A percentile compares a stretch with the other conserved stretches of the same genome.
These are phyloP conservation scores for Globisporangium camurandrum DNA, from an alignment of 352 stramenopile genomes.

Conservation along the genomic window DNA sequence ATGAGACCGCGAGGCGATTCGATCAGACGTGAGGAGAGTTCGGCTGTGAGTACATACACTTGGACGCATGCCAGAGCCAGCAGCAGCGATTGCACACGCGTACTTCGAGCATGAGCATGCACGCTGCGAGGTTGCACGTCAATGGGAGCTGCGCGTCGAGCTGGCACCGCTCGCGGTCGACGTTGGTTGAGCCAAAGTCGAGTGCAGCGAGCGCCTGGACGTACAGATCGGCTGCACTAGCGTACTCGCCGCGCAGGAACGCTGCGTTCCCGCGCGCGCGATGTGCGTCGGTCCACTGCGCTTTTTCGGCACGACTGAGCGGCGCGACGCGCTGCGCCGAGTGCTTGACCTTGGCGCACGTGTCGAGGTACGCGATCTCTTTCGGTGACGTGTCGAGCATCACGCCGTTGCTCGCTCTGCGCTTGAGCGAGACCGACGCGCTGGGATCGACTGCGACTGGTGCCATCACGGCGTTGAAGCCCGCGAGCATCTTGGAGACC, in stretches of 20 bases:
- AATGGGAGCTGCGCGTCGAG: constrained; percentile 52
- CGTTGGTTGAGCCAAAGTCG: constrained; percentile 36
- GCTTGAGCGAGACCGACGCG: constrained; percentile 54
- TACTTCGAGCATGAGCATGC: constrained; percentile 66
- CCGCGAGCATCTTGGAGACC: constrained; percentile 79
- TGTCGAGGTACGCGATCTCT: constrained; percentile 73
- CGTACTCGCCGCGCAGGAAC: constrained; percentile 36
- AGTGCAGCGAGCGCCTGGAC: constrained; percentile 61
- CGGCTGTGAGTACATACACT: no score
- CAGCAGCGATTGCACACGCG: not conserved
- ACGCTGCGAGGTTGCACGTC: constrained; percentile 73
- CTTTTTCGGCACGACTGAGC: constrained; percentile 27
- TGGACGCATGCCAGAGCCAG: no score
- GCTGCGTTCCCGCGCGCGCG: constrained; percentile 39
- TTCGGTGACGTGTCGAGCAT: constrained; percentile 70
- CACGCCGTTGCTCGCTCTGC: constrained; percentile 67
- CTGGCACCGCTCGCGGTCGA: constrained; percentile 36
- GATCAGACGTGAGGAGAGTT: no score
- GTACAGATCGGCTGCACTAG: constrained; percentile 53
- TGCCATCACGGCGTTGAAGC: constrained; percentile 74
- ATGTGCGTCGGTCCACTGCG: constrained; percentile 36
- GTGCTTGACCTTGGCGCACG: constrained; percentile 67
- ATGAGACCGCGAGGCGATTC: no score
- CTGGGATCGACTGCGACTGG: constrained; percentile 39
- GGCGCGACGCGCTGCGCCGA: constrained; percentile 43